Conservation (phyloP, 352 stramenopile genomes). For the Globisporangium nodosum region DNA sequence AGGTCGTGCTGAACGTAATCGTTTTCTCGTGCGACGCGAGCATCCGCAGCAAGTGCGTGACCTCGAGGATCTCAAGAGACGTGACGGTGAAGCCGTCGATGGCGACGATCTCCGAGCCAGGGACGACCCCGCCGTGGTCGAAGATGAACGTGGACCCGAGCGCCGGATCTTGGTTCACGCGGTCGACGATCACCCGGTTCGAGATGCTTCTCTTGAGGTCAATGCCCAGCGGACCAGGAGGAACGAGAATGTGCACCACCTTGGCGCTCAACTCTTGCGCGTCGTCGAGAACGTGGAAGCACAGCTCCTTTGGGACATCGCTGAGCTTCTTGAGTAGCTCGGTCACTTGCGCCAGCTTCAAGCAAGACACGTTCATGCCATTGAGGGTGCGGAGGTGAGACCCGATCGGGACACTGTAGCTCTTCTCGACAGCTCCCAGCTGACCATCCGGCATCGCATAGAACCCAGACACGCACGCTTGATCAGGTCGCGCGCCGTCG, state of each 20-base stretch:
- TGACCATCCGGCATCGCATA: constrained; percentile 25
- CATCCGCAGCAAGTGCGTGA: constrained; percentile 31
- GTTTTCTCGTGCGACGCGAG: constrained; percentile 39
- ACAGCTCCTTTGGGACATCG: constrained; percentile 30
- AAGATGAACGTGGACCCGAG: constrained; percentile 29
- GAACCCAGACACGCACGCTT: constrained; percentile 33
- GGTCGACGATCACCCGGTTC: constrained; percentile 40
- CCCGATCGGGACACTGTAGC: constrained; percentile 26
- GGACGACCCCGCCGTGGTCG: constrained; percentile 39
- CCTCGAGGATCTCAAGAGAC: constrained; percentile 24
- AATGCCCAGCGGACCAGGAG: constrained; percentile 41
- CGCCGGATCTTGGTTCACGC: constrained; percentile 27
- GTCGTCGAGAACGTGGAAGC: constrained; percentile 17
- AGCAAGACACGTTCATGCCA: constrained; percentile 45
- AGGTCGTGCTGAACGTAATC: constrained; percentile 53
- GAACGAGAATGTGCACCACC: constrained; percentile 29
- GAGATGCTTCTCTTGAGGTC: constrained; percentile 38
- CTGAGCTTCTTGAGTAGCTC: constrained; percentile 43
- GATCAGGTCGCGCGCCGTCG: constrained; percentile 19
- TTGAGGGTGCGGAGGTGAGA: constrained; percentile 42
- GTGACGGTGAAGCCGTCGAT: constrained; percentile 48
- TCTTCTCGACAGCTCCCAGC: constrained; percentile 27
- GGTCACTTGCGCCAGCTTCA: constrained; percentile 29
- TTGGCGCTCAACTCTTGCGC: constrained; percentile 18
- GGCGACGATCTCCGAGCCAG: constrained; percentile 39